Evolutionary conservation across 2,329 filamentous ascomycete genomes (phyloP).

Genomic region (Trichoderma pleuroti): DNA sequence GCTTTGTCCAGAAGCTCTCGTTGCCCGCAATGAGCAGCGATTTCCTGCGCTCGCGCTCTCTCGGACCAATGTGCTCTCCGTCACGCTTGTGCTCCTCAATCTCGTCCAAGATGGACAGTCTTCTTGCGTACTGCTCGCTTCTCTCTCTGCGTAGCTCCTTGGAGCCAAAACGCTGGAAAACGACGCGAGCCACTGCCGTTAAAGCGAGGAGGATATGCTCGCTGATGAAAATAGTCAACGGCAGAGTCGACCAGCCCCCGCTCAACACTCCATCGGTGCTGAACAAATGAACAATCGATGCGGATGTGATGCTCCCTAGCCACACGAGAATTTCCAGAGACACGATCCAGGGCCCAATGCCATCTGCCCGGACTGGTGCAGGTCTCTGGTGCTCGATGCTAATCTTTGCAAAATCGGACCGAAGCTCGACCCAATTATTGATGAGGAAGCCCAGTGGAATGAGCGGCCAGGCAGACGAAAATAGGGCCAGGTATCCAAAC

Average conservation of each 20-base stretch:
- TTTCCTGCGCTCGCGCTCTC: constrained; percentile 38
- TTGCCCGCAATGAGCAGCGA: constrained; percentile 33
- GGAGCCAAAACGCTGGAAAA: constrained; percentile 39
- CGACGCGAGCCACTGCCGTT: constrained; percentile 40
- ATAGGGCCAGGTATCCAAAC: constrained; percentile 71
- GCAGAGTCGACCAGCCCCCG: constrained; percentile 62
- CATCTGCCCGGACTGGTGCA: constrained; percentile 64
- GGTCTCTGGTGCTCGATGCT: constrained; percentile 70
- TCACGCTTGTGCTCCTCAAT: constrained; percentile 38
- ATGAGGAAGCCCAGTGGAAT: constrained; percentile 69
- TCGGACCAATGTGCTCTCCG: constrained; percentile 32
- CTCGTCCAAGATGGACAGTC: constrained; percentile 38
- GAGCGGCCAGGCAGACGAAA: constrained; percentile 72
- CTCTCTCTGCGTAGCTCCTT: constrained; percentile 40
- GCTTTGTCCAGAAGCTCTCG: constrained; percentile 42
- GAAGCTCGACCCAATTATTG: constrained; percentile 75
- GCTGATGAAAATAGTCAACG: constrained; percentile 68
- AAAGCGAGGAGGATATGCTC: constrained; percentile 69
- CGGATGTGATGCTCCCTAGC: constrained; percentile 69
- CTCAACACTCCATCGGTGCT: constrained; percentile 50
- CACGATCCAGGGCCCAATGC: constrained; percentile 70
- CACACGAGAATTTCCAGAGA: constrained; percentile 66
- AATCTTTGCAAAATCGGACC: constrained; percentile 74
- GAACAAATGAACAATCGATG: constrained; percentile 72
- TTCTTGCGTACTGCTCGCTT: constrained; percentile 37